These are phyloP conservation scores for Coffea eugenioides DNA, from an alignment of 257 asterid genomes.

Conservation along the genomic window DNA sequence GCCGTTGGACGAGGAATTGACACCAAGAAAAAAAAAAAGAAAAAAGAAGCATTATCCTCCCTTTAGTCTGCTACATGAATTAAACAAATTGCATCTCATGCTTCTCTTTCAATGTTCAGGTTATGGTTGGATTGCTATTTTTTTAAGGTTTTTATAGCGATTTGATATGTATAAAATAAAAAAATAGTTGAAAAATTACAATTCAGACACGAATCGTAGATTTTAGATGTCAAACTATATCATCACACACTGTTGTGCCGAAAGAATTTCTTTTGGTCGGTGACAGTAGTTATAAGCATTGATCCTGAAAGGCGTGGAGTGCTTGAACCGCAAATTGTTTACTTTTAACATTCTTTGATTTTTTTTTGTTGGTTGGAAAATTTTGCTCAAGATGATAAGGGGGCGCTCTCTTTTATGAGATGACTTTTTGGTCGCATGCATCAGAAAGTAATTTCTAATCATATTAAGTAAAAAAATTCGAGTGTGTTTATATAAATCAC, in stretches of 20 bases:
- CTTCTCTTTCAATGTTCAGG: no score
- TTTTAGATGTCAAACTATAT: no score
- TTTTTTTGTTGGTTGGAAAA: background rate
- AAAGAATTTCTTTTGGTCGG: background rate
- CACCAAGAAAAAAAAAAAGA: background rate
- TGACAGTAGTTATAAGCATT: background rate
- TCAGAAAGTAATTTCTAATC: no score
- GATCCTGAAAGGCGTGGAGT: background rate
- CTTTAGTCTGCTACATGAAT: background rate
- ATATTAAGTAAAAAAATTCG: no score
- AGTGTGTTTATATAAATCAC: background rate
- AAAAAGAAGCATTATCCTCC: background rate
- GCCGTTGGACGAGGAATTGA: conserved; percentile 7
- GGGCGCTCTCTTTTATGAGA: background rate
- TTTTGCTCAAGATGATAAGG: background rate
- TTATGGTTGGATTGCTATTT: no score
- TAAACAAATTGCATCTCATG: background rate
- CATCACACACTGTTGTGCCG: background rate
- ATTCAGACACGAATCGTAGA: background rate
- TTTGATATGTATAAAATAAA: no score
- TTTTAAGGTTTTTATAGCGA: no score
- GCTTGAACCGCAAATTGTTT: background rate
- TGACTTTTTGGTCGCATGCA: background rate
- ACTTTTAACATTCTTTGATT: background rate
- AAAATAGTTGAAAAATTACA: no score